Evolutionary conservation across 2,329 filamentous ascomycete species (phyloP).

Genomic region (Sporothrix pseudoabietina): DNA sequence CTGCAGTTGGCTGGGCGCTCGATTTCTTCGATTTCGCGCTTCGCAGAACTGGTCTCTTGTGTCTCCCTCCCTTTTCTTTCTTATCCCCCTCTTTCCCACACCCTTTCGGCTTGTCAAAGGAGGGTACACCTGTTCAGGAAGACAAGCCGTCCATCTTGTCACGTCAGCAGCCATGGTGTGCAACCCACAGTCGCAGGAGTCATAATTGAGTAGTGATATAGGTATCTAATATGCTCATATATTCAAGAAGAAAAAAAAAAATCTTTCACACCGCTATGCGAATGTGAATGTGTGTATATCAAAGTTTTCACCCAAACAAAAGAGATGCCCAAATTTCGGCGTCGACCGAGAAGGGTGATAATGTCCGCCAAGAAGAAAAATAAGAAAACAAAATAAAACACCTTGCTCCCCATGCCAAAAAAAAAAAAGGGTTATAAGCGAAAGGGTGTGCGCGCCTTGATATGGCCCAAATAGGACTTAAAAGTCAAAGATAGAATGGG

Average conservation of each 20-base stretch:
- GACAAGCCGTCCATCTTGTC: conserved; percentile 3
- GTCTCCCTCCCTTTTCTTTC: background rate
- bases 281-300: background rate
- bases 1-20: conserved; percentile 2
- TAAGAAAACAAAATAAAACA: conserved; percentile 22
- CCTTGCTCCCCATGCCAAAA: conserved; percentile 1
- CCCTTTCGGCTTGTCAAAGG: background rate
- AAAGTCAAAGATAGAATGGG: background rate
- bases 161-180: conserved; percentile 1
- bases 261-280: background rate
- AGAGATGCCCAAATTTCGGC: background rate
- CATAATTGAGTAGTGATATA: background rate
- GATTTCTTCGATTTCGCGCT: background rate
- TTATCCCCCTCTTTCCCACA: background rate
- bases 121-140: background rate
- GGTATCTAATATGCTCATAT: conserved; percentile 20
- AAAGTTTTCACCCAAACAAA: background rate
- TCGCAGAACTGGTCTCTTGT: conserved; percentile 1
- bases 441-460: background rate
- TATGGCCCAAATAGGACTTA: background rate
- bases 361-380: background rate
- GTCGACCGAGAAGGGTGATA: background rate
- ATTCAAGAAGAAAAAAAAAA: background rate
- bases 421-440: background rate
- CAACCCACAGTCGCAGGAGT: background rate